These are phyloP conservation scores for Actinomucor elegans DNA, from an alignment of 371 early-diverging fungal genomes.

Conservation along the genomic window DNA sequence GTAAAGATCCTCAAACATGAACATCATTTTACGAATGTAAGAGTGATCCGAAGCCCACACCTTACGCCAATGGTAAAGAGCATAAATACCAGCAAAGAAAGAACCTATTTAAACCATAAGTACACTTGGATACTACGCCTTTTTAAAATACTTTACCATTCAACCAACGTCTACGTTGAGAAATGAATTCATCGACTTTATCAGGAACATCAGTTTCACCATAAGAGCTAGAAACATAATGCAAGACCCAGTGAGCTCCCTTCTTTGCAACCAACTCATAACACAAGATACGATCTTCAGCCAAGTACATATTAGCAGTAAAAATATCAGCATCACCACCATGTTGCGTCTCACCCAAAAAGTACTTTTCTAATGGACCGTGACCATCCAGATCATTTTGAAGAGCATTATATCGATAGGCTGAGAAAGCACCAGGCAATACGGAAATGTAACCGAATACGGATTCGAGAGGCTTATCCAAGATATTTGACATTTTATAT, in stretches of 20 bases:
- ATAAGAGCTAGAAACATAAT: conserved; percentile 66
- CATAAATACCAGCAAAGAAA: conserved; percentile 70
- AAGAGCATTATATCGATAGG: conserved; percentile 89
- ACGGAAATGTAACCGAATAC: conserved; percentile 95
- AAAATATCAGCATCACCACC: conserved; percentile 67
- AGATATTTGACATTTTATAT: conserved; percentile 95
- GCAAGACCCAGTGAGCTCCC: conserved; percentile 68
- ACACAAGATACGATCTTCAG: conserved; percentile 89
- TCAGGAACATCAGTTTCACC: conserved; percentile 87
- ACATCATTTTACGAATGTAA: conserved; percentile 60
- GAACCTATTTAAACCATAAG: no score
- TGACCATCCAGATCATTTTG: conserved; percentile 63
- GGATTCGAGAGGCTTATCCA: conserved; percentile 96
- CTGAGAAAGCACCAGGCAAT: conserved; percentile 94
- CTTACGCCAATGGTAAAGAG: conserved; percentile 56
- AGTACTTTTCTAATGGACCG: conserved; percentile 88
- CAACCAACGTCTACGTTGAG: conserved; percentile 88
- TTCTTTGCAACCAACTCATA: conserved; percentile 82
- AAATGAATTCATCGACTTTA: conserved; percentile 76
- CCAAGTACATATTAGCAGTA: conserved; percentile 76
- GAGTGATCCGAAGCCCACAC: conserved; percentile 65
- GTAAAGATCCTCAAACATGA: conserved; percentile 68
- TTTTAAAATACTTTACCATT: no score
- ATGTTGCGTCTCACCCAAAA: conserved; percentile 90
- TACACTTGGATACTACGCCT: no score